phyloP scores from a whole-genome alignment of 805 yeast genomes.

The Suhomyces vadensis region DNA sequence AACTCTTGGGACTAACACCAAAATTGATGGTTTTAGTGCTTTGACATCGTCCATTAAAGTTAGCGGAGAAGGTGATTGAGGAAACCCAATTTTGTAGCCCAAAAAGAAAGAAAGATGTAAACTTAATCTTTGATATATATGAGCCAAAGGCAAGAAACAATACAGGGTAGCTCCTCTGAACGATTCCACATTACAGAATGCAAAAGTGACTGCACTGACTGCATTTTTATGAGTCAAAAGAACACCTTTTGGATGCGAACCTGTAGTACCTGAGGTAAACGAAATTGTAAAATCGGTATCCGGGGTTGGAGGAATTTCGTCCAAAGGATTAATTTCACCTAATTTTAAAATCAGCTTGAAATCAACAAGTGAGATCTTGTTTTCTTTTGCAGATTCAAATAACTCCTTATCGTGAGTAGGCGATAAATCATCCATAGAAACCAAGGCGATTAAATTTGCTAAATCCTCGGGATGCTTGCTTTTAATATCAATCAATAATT shows the following conservation, averaged over 20 bases:
- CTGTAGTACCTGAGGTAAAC: conserved; percentile 65
- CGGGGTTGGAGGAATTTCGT: conserved; percentile 29
- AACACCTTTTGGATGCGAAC: conserved; percentile 75
- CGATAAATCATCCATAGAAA: conserved; percentile 36
- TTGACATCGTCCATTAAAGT: conserved; percentile 33
- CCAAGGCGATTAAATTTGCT: conserved; percentile 31
- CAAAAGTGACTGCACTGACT: conserved; percentile 18
- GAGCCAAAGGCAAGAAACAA: conserved; percentile 29
- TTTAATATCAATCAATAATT: conserved; percentile 30
- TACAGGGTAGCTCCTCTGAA: conserved; percentile 9
- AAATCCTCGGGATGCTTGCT: conserved; percentile 23
- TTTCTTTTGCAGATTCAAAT: conserved; percentile 17
- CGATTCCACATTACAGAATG: conserved; percentile 7
- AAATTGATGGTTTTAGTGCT: conserved; percentile 26
- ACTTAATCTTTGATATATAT: conserved; percentile 23
- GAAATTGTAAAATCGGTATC: conserved; percentile 42
- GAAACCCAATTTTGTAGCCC: conserved; percentile 28
- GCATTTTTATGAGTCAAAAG: conserved; percentile 39
- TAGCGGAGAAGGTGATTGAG: conserved; percentile 30
- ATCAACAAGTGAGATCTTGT: conserved; percentile 25
- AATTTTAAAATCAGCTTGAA: conserved; percentile 27
- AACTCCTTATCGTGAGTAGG: conserved; percentile 13
- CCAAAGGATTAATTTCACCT: conserved; percentile 40
- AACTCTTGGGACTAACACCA: conserved; percentile 36
- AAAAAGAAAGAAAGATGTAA: conserved; percentile 13